Evolutionary conservation across 371 early-diverging fungal genomes (phyloP), one percentile per base, ranked within the genome.

Genomic region (Funneliformis caledonium): DNA sequence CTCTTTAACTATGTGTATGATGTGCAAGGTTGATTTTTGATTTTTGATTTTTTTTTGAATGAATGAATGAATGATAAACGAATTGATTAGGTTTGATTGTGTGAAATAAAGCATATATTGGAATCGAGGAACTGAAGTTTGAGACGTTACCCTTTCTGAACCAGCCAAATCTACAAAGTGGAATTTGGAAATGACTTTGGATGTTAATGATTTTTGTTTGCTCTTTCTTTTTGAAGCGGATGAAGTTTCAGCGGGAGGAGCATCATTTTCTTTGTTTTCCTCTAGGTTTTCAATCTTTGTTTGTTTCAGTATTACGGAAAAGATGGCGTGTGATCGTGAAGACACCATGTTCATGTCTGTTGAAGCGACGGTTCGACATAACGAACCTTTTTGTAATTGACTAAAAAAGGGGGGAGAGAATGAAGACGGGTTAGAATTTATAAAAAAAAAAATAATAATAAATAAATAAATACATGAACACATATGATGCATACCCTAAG

Each of bases 91-190:
- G 4, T 48, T 19, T 19, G 26, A 48, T 2, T 42, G 50, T 4
- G 26, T 43, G 26, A 14, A 45, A 5, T 47, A 37, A 37, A 37
- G 37, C 37, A 37, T 37, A 37, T 1, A 3, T 2, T 37, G 0
- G 37, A 37, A 37, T 37, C 16, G 12, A 76, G 37, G 7, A 50
- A 8, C 4, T 42, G 19, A 31, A 14, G 33, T 42, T 1, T 42
- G 19, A 60, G 67, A 52, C 76, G 81, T 50, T 89, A 90, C 89
- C 78, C 92, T 82, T 85, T 92, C 98, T 10, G 95, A 95, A 37
- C 99, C 99, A 72, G 99, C 98, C 69, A 99, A 87, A 88, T 99
- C 99, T 42, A 99, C 98, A 90, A 99, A 98, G 81, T 96, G 93
- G 83, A 96, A 95, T 83, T 97, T 97, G 12, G 95, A 94, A 12